Percentiles rank a stretch among this genome's conserved stretches.
These are phyloP conservation scores for Blastocystis sp. DNA, from an alignment of 352 stramenopile species.

Conservation along the genomic window DNA sequence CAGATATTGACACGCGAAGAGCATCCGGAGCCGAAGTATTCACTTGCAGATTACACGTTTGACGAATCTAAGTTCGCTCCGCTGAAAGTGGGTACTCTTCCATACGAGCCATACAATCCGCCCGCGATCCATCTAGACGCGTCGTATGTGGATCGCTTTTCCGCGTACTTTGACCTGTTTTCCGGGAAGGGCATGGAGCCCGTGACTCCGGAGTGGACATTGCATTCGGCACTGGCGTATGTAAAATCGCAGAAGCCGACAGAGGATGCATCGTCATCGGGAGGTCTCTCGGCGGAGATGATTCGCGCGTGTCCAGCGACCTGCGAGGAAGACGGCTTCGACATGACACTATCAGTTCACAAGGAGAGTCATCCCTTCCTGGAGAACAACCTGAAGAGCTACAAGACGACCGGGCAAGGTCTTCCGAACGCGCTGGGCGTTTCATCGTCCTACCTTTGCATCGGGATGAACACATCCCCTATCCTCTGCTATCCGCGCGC, in stretches of 20 bases:
- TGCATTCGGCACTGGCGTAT: background rate
- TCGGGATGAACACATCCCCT: conserved; percentile 28
- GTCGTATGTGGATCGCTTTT: background rate
- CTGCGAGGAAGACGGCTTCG: no score
- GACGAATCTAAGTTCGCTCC: background rate
- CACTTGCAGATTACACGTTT: background rate
- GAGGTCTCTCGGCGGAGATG: background rate
- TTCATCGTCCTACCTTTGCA: background rate
- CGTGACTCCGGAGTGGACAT: background rate
- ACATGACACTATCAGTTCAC: background rate
- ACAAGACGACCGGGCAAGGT: conserved; percentile 11
- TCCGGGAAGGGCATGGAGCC: background rate
- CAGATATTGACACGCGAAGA: background rate
- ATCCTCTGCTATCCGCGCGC: conserved; percentile 4
- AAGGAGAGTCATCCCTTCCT: background rate
- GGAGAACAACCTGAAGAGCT: background rate
- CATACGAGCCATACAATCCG: conserved; percentile 16
- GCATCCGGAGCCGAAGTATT: background rate
- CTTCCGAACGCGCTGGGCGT: conserved; percentile 20
- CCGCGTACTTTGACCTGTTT: conserved; percentile 26
- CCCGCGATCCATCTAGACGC: background rate
- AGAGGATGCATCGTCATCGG: background rate
- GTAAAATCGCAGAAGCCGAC: background rate
- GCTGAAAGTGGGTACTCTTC: background rate
- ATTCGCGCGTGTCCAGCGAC: no score